Evolutionary conservation across 2,329 filamentous ascomycete genomes (phyloP), one percentile per base, ranked within the genome.

Genomic region (Verticillium tricorpus): DNA sequence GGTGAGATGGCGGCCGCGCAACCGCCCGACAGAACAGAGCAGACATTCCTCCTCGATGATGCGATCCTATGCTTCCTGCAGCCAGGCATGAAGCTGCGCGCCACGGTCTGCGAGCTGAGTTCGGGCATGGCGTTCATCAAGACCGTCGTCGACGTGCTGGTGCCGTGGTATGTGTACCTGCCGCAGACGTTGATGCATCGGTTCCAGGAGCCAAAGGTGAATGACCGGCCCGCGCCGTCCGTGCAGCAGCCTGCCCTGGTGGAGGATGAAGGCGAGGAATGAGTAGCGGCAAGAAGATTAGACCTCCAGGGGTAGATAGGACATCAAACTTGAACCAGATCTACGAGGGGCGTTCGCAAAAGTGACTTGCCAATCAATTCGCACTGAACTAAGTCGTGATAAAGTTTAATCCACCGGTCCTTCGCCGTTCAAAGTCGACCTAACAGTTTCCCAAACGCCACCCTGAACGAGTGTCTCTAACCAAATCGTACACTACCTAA

Each of bases 81-180:
- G 62, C 73, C 82, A 0, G 91, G 92, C 0, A 84, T 89, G 80
- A 90, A 88, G 72, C 68, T 91, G 37, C 78, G 81, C 31, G 74
- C 84, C 0, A 75, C 73, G 0, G 76, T 91, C 11, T 84, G 81
- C 65, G 77, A 86, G 62, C 73, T 91, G 28, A 82, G 82, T 67
- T 85, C 88, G 28, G 89, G 86, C 2, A 63, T 91, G 28, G 80
- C 78, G 65, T 92, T 89, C 71, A 84, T 93, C 70, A 88, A 88
- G 69, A 74, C 79, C 2, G 71, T 89, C 17, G 70, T 77, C 32
- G 79, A 79, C 0, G 71, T 88, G 12, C 82, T 84, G 61, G 85
- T 85, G 3, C 84, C 82, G 0, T 91, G 90, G 70, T 86, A 90
- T 69, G 82, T 79, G 0, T 85, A 86, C 61, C 76, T 93, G 31